Evolutionary conservation across 495 filamentous ascomycete genomes (phyloP), one percentile per base, ranked within the genome.

Genomic region (Podospora conica): DNA sequence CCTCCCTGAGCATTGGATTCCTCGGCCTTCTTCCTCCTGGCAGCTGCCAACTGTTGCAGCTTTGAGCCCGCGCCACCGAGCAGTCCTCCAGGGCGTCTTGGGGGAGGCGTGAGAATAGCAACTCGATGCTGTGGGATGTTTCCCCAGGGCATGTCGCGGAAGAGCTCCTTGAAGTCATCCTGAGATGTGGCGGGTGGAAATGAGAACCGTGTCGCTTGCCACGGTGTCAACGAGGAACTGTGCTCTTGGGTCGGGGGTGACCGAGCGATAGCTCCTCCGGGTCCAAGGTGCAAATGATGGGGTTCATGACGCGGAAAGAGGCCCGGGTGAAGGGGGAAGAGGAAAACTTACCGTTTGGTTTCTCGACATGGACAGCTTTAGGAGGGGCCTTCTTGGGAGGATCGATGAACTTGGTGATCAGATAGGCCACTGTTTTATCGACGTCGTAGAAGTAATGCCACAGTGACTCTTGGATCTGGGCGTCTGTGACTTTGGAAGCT

Each of bases 391-490:
- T 66, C 63, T 66, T 66, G 53, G 67, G 65, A 31, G 81, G 82
- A 66, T 76, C 70, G 55, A 82, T 75, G 66, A 77, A 78, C 70
- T 78, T 87, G 86, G 88, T 85, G 55, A 86, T 80, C 48, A 98
- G 77, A 71, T 94, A 96, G 64, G 85, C 81, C 21, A 93, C 88
- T 0, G 91, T 85, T 73, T 97, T 96, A 25, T 86, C 86, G 25
- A 96, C 82, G 74, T 98, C 94, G 73, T 91, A 97, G 76, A 93
- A 98, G 75, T 97, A 97, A 75, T 98, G 86, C 91, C 92, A 98
- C 29, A 98, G 75, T 0, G 92, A 84, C 61, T 98, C 96, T 74
- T 96, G 84, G 54, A 96, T 93, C 65, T 96, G 88, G 31, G 85
- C 79, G 58, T 86, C 84, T 22, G 87, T 86, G 55, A 88, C 80